Evolutionary conservation across 1,139 yeast species (phyloP), one percentile per base, ranked within the genome.

Genomic region (Candida tunisiensis): DNA sequence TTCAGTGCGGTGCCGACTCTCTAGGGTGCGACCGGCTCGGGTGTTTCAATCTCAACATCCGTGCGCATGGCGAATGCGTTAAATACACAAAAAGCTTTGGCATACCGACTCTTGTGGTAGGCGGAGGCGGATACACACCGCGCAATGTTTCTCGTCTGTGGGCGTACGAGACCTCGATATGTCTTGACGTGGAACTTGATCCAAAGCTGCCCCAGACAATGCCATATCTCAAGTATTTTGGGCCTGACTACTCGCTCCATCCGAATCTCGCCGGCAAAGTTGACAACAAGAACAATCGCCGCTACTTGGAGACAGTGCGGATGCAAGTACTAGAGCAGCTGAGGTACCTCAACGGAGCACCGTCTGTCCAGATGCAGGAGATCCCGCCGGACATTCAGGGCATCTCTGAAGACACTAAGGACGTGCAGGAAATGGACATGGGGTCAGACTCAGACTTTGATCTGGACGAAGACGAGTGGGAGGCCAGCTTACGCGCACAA

Each of bases 61-160:
- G 69, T 27, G 98, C 93, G 0, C 96, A 85, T 48, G 96, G 95
- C 3, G 93, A 83, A 47, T 88, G 98, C 57, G 92, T 85, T 19
- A 70, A 73, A 37, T 85, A 71, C 50, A 74, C 85, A 31, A 78
- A 77, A 46, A 67, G 85, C 14, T 85, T 85, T 50, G 83, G 85
- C 5, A 59, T 88, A 3, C 96, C 96, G 5, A 62, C 82, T 69
- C 58, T 88, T 50, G 94, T 88, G 8, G 55, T 88, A 9, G 98
- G 98, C 16, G 98, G 98, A 19, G 98, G 98, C 30, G 98, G 98
- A 3, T 88, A 88, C 51, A 88, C 98, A 0, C 93, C 94, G 30
- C 67, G 95, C 41, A 88, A 88, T 45, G 98, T 88, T 6, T 77
- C 93, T 8, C 60, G 98, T 35, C 62, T 88, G 22, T 88, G 98